A percentile compares a stretch with the other conserved stretches of the same genome.
phyloP scores from a whole-genome alignment of 2,329 filamentous ascomycete genomes.

The Massarina eburnea region DNA sequence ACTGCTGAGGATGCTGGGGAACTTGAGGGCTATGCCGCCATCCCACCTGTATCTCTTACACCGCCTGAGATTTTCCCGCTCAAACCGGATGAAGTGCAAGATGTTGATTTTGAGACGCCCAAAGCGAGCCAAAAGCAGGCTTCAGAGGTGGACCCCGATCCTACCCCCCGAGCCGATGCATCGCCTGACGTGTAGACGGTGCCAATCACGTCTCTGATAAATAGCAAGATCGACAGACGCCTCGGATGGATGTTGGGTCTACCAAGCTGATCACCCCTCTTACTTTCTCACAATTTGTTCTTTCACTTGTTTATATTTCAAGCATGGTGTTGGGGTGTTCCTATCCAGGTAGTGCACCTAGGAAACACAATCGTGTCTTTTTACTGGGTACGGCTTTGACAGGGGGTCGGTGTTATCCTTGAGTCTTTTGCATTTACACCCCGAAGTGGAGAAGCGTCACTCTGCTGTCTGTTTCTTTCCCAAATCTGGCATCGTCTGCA shows the following conservation, averaged over 20 bases:
- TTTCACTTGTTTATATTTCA: conserved; percentile 13
- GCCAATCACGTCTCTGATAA: conserved; percentile 7
- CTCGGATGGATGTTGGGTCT: conserved; percentile 2
- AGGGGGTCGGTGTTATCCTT: neutral
- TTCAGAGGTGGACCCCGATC: conserved; percentile 44
- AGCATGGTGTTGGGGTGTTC: conserved; percentile 43
- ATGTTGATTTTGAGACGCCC: conserved; percentile 47
- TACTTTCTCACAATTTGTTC: conserved; percentile 9
- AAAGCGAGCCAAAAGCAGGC: conserved; percentile 31
- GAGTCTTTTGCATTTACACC: neutral
- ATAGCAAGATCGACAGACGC: neutral
- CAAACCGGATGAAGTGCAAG: conserved; percentile 43
- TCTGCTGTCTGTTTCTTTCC: too few species aligned
- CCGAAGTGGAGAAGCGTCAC: too few species aligned
- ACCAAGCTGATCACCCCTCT: conserved; percentile 9
- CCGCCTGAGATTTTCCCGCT: conserved; percentile 55
- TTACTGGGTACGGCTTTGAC: neutral
- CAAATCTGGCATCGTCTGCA: neutral
- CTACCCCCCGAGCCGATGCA: conserved; percentile 42
- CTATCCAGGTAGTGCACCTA: conserved; percentile 36
- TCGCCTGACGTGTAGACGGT: conserved; percentile 13
- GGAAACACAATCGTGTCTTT: conserved; percentile 20
- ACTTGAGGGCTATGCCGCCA: conserved; percentile 27
- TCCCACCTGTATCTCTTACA: conserved; percentile 45
- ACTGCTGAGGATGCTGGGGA: conserved; percentile 42